Base-by-base conservation (phyloP, 192 early-diverging fungal genomes). In the Obelidium mucronatum region DNA sequence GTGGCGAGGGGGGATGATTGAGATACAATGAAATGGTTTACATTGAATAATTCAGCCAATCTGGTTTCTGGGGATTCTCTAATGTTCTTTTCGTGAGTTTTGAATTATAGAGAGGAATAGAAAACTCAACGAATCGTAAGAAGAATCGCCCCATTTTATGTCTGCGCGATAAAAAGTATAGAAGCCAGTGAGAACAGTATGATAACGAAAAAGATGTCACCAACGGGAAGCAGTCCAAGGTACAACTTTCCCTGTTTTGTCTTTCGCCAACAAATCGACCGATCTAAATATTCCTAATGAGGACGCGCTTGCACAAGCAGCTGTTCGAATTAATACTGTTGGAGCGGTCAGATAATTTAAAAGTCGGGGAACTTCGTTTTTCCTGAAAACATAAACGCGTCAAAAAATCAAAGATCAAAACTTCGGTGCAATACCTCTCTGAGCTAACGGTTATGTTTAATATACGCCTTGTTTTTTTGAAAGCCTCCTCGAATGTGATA, bases 11-110 rank as follows among this genome's bases (percentile, higher is more conserved):
- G 87, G 56, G 85, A 90, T 15, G 93, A 92, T 80, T 94, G 89
- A 1, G 92, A 94, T 1, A 94, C 84, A 60, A 95, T 94, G 73
- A 92, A 92, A 65, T 95, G 92, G 75, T 95, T 95, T 22, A 93
- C 92, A 67, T 95, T 94, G 67, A 95, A 94, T 15, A 93, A 81
- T 74, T 93, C 92, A 0, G 92, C 86, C 28, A 94, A 79, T 53
- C 91, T 80, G n/a, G 54, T 35, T 56, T 72, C 69, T 56, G 42
- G 40, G 36, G 22, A 52, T 68, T 68, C 66, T 17, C 66, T 39
- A 59, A 48, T 6, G n/a, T n/a, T n/a, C n/a, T n/a, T n/a, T 8
- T 8, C 22, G 48, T 51, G 48, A 8, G 48, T 59, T 59, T 13
- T n/a, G 26, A 59, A 26, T 59, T 59, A 30, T 24, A 13, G 60